Evolutionary conservation across 2,329 filamentous ascomycete genomes (phyloP).

Genomic region (Cryphonectria japonica): DNA sequence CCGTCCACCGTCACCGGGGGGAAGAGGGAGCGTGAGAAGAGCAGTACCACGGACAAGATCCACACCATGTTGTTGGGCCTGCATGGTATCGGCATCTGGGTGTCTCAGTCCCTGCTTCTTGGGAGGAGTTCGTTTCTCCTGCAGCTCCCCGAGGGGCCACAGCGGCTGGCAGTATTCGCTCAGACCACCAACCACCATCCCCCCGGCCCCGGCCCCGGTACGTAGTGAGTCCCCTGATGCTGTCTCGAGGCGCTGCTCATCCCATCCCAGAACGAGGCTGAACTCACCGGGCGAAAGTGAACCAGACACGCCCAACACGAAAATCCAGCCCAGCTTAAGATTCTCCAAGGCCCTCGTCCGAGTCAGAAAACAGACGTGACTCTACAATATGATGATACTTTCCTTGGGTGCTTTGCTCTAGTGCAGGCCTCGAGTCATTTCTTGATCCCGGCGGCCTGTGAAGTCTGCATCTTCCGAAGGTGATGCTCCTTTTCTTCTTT

Average conservation of each 20-base stretch:
- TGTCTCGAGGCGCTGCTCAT: background rate
- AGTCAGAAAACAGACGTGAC: slow-evolving; percentile 2
- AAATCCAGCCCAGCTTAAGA: background rate
- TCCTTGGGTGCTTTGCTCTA: background rate
- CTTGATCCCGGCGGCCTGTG: no score
- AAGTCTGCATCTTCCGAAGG: background rate
- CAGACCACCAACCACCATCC: background rate
- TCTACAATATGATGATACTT: background rate
- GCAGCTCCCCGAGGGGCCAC: background rate
- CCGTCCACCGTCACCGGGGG: background rate
- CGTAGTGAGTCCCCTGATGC: background rate
- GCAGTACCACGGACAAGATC: background rate
- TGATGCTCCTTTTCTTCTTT: background rate
- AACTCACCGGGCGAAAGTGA: background rate
- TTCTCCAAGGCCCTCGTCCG: background rate
- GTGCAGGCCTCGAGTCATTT: slow-evolving; percentile 3
- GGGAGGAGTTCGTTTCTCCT: slow-evolving; percentile 15
- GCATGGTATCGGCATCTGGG: slow-evolving; percentile 23
- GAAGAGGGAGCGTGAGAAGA: background rate
- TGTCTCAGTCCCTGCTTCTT: slow-evolving; percentile 22
- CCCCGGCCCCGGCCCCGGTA: background rate
- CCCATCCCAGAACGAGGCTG: background rate
- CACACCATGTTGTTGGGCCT: slow-evolving; percentile 18
- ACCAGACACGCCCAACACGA: background rate
- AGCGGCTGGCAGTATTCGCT: background rate